Percentiles rank a stretch among this genome's conserved stretches.
These are phyloP conservation scores for Talaromyces sp. DNA, from an alignment of 2,329 filamentous ascomycete genomes.

Conservation along the genomic window DNA sequence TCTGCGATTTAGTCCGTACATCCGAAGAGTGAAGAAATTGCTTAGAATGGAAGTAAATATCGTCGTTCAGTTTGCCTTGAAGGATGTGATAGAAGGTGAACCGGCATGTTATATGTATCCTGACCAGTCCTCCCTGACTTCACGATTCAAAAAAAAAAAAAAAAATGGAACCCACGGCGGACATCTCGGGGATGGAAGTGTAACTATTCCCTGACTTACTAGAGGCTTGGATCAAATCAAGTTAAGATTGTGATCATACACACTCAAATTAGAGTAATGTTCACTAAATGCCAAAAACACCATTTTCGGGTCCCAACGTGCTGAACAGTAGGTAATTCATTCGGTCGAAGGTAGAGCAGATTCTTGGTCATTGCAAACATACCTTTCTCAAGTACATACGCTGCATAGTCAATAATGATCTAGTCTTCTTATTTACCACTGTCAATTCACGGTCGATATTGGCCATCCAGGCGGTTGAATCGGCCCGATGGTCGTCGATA, in stretches of 20 bases:
- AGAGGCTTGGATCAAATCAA: too few relatives aligned
- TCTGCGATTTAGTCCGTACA: neutral
- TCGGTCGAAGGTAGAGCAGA: neutral
- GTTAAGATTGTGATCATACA: neutral
- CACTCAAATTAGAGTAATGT: neutral
- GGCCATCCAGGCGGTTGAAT: neutral
- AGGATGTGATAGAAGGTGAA: too few relatives aligned
- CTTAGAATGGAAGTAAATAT: neutral
- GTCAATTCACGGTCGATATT: neutral
- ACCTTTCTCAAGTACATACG: neutral
- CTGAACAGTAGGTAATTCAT: neutral
- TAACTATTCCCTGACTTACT: too few relatives aligned
- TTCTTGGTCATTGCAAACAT: neutral
- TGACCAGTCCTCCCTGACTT: too few relatives aligned
- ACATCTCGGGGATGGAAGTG: too few relatives aligned
- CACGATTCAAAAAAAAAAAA: too few relatives aligned
- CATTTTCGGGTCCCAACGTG: neutral
- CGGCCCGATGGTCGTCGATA: neutral
- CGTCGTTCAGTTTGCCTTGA: too few relatives aligned
- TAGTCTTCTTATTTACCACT: neutral
- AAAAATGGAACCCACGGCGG: too few relatives aligned
- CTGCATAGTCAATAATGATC: neutral
- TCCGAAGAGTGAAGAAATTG: neutral
- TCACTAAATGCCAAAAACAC: neutral
- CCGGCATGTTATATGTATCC: too few relatives aligned